Evolutionary conservation across 2,329 filamentous ascomycete species (phyloP).

Genomic region (Metarhizium brunneum): DNA sequence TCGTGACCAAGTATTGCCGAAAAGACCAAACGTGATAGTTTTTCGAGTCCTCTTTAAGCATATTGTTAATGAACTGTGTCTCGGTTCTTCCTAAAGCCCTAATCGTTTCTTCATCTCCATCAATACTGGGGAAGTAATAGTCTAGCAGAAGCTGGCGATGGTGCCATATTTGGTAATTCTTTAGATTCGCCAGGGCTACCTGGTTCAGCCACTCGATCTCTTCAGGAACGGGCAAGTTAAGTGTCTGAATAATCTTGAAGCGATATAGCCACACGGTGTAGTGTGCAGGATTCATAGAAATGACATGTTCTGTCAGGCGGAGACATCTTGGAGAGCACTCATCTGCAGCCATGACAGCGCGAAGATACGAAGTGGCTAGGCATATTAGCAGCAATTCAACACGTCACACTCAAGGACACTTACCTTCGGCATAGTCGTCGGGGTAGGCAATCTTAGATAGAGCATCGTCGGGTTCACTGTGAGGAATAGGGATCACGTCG

Average conservation of each 20-base stretch:
- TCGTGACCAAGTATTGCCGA: constrained; percentile 60
- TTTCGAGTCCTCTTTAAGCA: constrained; percentile 81
- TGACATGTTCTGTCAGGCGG: constrained; percentile 78
- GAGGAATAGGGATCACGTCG: constrained; percentile 72
- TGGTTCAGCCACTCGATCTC: constrained; percentile 84
- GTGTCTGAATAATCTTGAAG: constrained; percentile 62
- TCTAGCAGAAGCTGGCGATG: constrained; percentile 59
- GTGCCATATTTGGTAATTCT: constrained; percentile 99
- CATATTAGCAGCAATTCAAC: constrained; percentile 2
- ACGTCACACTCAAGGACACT: constrained; percentile 10
- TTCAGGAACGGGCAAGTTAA: constrained; percentile 54
- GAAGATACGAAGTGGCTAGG: constrained; percentile 81
- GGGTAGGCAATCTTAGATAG: constrained; percentile 90
- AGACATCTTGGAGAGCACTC: constrained; percentile 75
- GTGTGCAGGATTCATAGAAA: constrained; percentile 88
- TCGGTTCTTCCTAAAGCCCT: constrained; percentile 55
- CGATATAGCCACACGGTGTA: constrained; percentile 99
- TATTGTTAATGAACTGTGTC: constrained; percentile 63
- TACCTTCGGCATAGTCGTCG: constrained; percentile 76
- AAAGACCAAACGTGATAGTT: constrained; percentile 99
- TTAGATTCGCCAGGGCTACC: constrained; percentile 73
- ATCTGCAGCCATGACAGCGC: constrained; percentile 83
- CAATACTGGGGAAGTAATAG: constrained; percentile 49
- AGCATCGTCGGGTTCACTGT: constrained; percentile 74
- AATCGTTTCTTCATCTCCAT: constrained; percentile 45